Evolutionary conservation across 371 early-diverging fungal species (phyloP).

Genomic region (Apophysomyces trapeziformis): DNA sequence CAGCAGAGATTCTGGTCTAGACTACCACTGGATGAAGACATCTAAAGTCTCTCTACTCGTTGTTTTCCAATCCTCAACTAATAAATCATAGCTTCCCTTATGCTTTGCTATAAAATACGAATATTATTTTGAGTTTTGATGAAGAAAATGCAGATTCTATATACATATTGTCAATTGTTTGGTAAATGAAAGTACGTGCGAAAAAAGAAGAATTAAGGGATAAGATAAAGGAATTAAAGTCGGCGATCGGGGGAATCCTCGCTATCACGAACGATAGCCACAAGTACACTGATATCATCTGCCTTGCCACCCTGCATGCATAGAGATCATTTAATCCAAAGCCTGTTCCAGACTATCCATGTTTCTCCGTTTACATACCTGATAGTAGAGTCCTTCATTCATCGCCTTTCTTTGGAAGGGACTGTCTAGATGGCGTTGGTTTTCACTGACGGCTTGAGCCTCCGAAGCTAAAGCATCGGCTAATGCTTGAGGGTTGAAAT

Average conservation of each 20-base stretch:
- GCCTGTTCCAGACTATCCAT: not conserved
- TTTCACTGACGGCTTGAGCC: conserved; percentile 79
- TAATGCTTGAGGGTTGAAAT: conserved; percentile 71
- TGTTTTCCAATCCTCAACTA: not conserved
- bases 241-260: conserved; percentile 37
- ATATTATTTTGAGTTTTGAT: not conserved
- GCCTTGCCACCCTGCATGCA: conserved; percentile 75
- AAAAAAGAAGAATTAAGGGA: not conserved
- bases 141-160: not conserved
- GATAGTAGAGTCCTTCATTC: conserved; percentile 73
- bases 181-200: not conserved
- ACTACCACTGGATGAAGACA: conserved; percentile 33
- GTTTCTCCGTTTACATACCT: conserved; percentile 29
- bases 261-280: conserved; percentile 64
- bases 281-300: conserved; percentile 82
- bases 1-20: conserved; percentile 45
- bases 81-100: not conserved
- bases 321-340: not conserved
- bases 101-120: not conserved
- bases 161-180: not conserved
- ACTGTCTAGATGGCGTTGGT: conserved; percentile 64
- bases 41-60: not conserved
- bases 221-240: not conserved
- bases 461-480: conserved; percentile 72
- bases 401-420: conserved; percentile 85